Conservation (phyloP, 2,329 filamentous ascomycete species). For the Podosphaera leucotricha region DNA sequence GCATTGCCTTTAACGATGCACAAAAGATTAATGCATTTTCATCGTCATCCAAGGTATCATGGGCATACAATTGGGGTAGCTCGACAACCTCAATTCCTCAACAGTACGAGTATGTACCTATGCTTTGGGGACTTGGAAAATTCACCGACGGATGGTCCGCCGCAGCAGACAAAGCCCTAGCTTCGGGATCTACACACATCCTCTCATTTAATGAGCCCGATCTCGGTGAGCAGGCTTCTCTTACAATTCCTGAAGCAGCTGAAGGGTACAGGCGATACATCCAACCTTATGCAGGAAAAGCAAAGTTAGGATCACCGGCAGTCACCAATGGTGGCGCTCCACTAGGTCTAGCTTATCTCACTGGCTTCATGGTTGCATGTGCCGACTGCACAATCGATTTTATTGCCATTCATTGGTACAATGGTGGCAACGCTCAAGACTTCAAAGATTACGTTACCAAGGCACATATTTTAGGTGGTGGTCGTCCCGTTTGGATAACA, state of each 20-base stretch:
- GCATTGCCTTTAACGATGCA: constrained; percentile 42
- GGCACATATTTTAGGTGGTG: constrained; percentile 17
- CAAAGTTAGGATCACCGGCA: constrained; percentile 22
- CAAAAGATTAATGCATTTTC: constrained; percentile 27
- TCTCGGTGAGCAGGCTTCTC: constrained; percentile 31
- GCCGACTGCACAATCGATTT: constrained; percentile 21
- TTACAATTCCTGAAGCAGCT: constrained; percentile 16
- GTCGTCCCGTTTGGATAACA: constrained; percentile 22
- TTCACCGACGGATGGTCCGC: constrained; percentile 26
- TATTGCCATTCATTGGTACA: constrained; percentile 25
- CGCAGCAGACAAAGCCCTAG: constrained; percentile 28
- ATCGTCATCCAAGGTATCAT: constrained; percentile 22
- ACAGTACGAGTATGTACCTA: constrained; percentile 37
- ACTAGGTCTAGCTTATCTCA: constrained; percentile 22
- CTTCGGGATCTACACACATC: constrained; percentile 28
- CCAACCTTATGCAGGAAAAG: constrained; percentile 21
- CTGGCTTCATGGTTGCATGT: constrained; percentile 21
- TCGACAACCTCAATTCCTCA: constrained; percentile 17
- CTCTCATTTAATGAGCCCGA: constrained; percentile 56
- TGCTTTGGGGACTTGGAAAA: constrained; percentile 31
- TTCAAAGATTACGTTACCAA: constrained; percentile 21
- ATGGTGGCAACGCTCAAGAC: constrained; percentile 14
- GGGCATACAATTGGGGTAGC: constrained; percentile 48
- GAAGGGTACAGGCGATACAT: constrained; percentile 20
- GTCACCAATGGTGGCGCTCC: constrained; percentile 22